Conservation (phyloP, 768 basidiomycete species). For the Cyathus striatus region DNA sequence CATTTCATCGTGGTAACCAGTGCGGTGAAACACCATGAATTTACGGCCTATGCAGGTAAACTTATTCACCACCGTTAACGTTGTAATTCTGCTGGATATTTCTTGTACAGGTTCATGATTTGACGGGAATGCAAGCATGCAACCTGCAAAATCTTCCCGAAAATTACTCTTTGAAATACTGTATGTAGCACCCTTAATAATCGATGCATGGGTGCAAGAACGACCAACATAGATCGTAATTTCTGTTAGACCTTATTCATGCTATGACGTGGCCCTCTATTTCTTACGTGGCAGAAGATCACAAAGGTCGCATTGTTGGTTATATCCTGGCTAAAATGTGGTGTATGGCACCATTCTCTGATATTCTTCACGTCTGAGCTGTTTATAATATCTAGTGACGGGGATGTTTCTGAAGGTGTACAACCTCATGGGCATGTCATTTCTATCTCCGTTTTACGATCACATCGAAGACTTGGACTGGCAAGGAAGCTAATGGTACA, state of each 20-base stretch:
- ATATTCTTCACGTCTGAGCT: background rate
- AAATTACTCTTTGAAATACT: slow-evolving; percentile 85
- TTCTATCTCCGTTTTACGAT: slow-evolving; percentile 89
- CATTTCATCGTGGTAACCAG: too few species aligned
- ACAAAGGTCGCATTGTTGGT: slow-evolving; percentile 86
- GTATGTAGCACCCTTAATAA: slow-evolving; percentile 29
- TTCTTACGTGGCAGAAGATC: slow-evolving; percentile 91
- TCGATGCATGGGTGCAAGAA: slow-evolving; percentile 1
- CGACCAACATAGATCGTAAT: slow-evolving; percentile 13
- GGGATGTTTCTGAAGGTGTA: slow-evolving; percentile 53
- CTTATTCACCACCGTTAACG: too few species aligned
- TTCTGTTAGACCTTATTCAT: slow-evolving; percentile 71
- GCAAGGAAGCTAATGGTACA: slow-evolving; percentile 95
- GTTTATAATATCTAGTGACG: slow-evolving; percentile 49
- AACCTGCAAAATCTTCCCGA: slow-evolving; percentile 94
- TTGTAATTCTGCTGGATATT: too few species aligned
- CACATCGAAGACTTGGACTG: slow-evolving; percentile 85
- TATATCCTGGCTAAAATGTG: slow-evolving; percentile 98
- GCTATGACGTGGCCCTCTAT: slow-evolving; percentile 93
- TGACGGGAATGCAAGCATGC: slow-evolving; percentile 93
- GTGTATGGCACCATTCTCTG: slow-evolving; percentile 14
- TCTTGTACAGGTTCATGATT: slow-evolving; percentile 88
- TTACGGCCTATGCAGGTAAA: slow-evolving; percentile 37
- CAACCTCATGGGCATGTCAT: slow-evolving; percentile 92
- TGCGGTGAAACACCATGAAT: too few species aligned